Evolutionary conservation across 129 eudicot genomes (phyloP).

Genomic region (Lonicera japonica): DNA sequence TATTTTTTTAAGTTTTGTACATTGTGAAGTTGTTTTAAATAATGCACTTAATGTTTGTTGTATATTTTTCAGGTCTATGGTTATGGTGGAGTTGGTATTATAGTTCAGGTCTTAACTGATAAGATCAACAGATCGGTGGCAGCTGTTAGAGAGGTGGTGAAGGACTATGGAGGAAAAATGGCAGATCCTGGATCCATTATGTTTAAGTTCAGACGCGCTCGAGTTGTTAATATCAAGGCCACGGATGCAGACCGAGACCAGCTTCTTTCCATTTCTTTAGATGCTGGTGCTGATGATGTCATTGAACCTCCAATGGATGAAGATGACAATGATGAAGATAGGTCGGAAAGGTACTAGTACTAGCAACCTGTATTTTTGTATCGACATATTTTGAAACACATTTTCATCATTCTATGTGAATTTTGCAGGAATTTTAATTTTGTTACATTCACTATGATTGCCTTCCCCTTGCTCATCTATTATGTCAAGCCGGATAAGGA

Average conservation of each 20-base stretch:
- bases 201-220: conserved; percentile 83
- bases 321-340: conserved; percentile 61
- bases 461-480: no score
- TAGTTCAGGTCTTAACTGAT: conserved; percentile 82
- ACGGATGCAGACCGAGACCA: conserved; percentile 67
- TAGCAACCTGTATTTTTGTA: not conserved
- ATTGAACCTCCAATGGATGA: conserved; percentile 71
- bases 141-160: conserved; percentile 64
- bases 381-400: not conserved
- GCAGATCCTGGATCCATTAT: conserved; percentile 91
- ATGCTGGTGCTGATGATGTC: conserved; percentile 97
- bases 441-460: no score
- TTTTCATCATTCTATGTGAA: not conserved
- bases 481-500: no score
- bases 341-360: conserved; percentile 51
- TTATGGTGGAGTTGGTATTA: conserved; percentile 91
- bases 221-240: conserved; percentile 65
- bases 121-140: conserved; percentile 85
- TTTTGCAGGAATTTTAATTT: no score
- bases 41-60: not conserved
- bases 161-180: conserved; percentile 94
- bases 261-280: conserved; percentile 72
- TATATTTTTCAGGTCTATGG: conserved; percentile 69
- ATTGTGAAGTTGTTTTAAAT: not conserved
- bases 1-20: not conserved